Evolutionary conservation across 2,329 filamentous ascomycete species (phyloP), one percentile per base, ranked within the genome.

Genomic region (Aspergillus fijiensis): DNA sequence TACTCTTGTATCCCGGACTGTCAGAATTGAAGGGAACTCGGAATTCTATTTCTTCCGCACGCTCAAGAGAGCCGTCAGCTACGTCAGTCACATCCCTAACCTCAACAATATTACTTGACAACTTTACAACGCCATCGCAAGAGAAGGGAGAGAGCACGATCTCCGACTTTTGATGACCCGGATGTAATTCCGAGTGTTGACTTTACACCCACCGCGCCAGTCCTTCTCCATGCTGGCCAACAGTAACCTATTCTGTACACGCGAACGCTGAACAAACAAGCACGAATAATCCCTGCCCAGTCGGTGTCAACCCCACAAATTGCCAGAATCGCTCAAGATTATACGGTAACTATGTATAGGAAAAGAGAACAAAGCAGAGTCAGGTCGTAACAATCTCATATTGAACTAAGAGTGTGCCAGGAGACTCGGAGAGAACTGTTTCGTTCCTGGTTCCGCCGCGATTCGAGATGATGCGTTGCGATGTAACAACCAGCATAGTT

Each of bases 361-460:
- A 45, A 42, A 45, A 45, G 16, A n/a, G 14, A 45, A 45, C 6
- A 45, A 45, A 16, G 39, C 39, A 19, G 39, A 9, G 39, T 66
- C 70, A 70, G 74, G 68, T 74, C 72, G 69, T 74, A 70, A 74
- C 62, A 65, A 66, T 74, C 68, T 74, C 70, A 71, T 70, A 74
- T 75, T 75, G 70, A 72, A 70, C 70, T 74, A 74, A 69, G 66
- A 67, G 62, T 67, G 68, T 70, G 67, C 67, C 74, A 67, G 63
- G 39, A 65, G 65, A 68, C 68, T 64, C 62, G 63, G 61, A 69
- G 65, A 29, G 62, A 60, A 65, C 68, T 68, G 65, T 63, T 45
- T 69, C 65, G 68, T 69, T 67, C 64, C 65, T 62, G 65, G 59
- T 63, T 62, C 66, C 63, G 66, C 60, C 62, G 61, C 57, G 51